phyloP scores from a whole-genome alignment of 140 eudicot species.

The Oenanthe javanica region DNA sequence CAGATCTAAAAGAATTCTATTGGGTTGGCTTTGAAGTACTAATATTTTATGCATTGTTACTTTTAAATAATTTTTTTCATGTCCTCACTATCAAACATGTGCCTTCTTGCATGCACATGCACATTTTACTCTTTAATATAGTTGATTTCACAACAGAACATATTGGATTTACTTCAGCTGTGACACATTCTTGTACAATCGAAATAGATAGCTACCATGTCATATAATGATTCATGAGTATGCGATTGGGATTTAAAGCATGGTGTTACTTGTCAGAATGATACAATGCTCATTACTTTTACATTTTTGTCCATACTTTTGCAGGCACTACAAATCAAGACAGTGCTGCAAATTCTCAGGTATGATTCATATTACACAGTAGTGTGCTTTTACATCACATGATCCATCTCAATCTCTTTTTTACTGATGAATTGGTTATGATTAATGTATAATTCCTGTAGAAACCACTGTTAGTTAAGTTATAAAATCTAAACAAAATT shows the following conservation, averaged over 20 bases:
- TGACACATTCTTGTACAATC: background rate
- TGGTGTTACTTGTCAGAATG: background rate
- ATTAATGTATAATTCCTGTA: background rate
- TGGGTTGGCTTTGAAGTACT: background rate
- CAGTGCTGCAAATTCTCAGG: slow-evolving; percentile 50
- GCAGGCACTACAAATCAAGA: slow-evolving; percentile 54
- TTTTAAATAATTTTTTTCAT: background rate
- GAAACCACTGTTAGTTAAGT: background rate
- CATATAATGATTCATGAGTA: background rate
- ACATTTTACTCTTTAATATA: background rate
- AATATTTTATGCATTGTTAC: background rate
- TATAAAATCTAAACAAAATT: background rate
- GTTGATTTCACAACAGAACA: background rate
- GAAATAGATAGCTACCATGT: background rate
- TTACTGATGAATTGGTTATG: background rate
- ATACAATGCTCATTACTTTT: slow-evolving; percentile 8
- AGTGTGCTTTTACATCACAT: background rate
- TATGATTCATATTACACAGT: slow-evolving; percentile 7
- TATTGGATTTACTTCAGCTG: background rate
- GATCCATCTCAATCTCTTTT: background rate
- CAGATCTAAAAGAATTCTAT: background rate
- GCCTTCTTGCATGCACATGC: background rate
- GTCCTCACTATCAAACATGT: background rate
- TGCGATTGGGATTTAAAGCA: background rate
- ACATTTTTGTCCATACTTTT: slow-evolving; percentile 12